phyloP scores from a whole-genome alignment of 1,284 basidiomycete genomes.

The Ustilago tritici region DNA sequence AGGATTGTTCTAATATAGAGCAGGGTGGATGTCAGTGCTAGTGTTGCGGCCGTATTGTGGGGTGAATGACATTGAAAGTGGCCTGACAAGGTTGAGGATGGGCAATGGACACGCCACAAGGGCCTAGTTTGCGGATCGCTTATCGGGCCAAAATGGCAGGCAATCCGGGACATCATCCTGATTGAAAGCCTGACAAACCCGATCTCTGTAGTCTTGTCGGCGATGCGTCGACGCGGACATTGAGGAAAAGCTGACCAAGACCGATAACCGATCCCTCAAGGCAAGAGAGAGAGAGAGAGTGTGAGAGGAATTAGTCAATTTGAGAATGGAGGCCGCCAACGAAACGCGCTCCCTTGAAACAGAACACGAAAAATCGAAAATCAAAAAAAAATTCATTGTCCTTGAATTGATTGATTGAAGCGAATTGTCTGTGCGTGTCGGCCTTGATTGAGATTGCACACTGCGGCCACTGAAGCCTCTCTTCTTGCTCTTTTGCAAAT shows the following conservation, averaged over 20 bases:
- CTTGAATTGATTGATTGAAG: too few species aligned
- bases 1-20: neutral
- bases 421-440: neutral
- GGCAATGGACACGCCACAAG: neutral
- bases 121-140: neutral
- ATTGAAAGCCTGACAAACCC: neutral
- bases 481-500: neutral
- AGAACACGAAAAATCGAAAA: neutral
- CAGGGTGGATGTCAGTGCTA: neutral
- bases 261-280: neutral
- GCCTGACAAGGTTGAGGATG: neutral
- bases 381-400: neutral
- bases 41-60: neutral
- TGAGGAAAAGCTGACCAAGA: conserved; percentile 3
- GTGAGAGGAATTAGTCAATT: neutral
- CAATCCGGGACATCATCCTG: neutral
- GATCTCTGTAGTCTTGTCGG: neutral
- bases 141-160: neutral
- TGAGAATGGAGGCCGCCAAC: neutral
- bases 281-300: neutral
- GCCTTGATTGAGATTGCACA: neutral
- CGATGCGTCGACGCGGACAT: neutral
- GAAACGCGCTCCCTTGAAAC: too few species aligned
- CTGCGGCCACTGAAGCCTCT: neutral
- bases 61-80: neutral